Evolutionary conservation across 805 yeast genomes (phyloP).

Genomic region (Spathaspora gorwiae): DNA sequence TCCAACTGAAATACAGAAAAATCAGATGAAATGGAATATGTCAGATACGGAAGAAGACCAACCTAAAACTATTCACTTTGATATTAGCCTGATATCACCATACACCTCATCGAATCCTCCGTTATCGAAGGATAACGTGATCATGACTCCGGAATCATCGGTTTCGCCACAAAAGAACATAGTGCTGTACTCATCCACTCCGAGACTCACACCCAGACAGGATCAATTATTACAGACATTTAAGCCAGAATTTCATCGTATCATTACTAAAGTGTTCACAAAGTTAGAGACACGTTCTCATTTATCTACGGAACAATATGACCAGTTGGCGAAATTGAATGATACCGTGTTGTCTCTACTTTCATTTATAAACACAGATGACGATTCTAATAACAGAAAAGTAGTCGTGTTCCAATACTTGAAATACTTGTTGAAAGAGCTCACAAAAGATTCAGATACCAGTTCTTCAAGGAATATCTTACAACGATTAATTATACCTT

Average conservation of each 20-base stretch:
- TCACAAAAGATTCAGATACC: conserved; percentile 16
- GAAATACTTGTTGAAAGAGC: conserved; percentile 36
- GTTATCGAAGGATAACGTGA: conserved; percentile 8
- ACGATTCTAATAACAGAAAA: conserved; percentile 15
- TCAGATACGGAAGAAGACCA: conserved; percentile 2
- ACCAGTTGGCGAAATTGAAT: conserved; percentile 35
- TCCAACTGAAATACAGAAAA: conserved; percentile 31
- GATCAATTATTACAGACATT: conserved; percentile 13
- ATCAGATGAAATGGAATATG: conserved; percentile 28
- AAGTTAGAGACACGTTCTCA: conserved; percentile 29
- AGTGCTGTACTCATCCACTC: neutral
- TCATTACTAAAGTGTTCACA: conserved; percentile 39
- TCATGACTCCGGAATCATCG: conserved; percentile 18
- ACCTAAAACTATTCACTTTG: conserved; percentile 25
- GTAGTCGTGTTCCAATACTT: conserved; percentile 35
- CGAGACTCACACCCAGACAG: conserved; percentile 7
- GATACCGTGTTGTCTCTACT: conserved; percentile 24
- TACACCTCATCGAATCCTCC: conserved; percentile 13
- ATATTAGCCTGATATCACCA: conserved; percentile 28
- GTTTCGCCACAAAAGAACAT: conserved; percentile 10
- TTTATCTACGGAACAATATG: conserved; percentile 30
- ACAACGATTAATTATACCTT: conserved; percentile 34
- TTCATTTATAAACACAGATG: conserved; percentile 16
- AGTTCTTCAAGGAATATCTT: conserved; percentile 11
- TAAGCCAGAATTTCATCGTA: conserved; percentile 26